phyloP scores from a whole-genome alignment of 148 eudicot genomes.

The Heliosperma pusillum region DNA sequence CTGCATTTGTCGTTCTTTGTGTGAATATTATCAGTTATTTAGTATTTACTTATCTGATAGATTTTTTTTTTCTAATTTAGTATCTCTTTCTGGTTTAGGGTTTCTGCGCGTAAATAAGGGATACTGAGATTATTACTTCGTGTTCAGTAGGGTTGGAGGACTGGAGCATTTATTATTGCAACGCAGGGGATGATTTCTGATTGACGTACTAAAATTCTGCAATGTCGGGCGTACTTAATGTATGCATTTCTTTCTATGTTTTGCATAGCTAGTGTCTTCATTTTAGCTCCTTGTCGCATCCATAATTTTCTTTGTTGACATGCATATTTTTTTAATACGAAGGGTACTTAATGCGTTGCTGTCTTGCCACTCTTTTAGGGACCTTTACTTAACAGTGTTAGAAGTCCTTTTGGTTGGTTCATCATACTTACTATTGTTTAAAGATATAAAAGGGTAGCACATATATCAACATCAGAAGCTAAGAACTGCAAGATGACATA shows the following conservation, averaged over 20 bases:
- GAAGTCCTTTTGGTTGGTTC: not conserved
- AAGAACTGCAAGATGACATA: too few species aligned
- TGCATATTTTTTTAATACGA: too few species aligned
- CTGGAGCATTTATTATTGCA: conserved; percentile 8
- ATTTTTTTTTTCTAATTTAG: not conserved
- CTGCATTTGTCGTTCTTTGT: not conserved
- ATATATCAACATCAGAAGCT: not conserved
- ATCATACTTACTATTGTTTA: not conserved
- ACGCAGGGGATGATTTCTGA: conserved; percentile 20
- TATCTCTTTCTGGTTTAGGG: not conserved
- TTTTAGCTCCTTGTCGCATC: not conserved
- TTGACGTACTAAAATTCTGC: conserved; percentile 22
- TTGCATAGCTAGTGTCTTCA: not conserved
- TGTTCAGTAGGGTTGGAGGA: conserved; percentile 8
- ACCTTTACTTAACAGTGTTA: not conserved
- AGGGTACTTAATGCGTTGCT: too few species aligned
- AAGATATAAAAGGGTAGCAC: too few species aligned
- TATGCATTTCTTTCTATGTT: conserved; percentile 12
- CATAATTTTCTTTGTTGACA: not conserved
- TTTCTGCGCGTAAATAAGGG: not conserved
- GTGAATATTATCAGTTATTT: too few species aligned
- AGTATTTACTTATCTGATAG: not conserved
- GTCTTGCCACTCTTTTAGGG: too few species aligned
- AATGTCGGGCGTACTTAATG: conserved; percentile 32
- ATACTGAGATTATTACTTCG: not conserved